phyloP scores from a whole-genome alignment of 495 filamentous ascomycete genomes.

The Neurospora sp. region DNA sequence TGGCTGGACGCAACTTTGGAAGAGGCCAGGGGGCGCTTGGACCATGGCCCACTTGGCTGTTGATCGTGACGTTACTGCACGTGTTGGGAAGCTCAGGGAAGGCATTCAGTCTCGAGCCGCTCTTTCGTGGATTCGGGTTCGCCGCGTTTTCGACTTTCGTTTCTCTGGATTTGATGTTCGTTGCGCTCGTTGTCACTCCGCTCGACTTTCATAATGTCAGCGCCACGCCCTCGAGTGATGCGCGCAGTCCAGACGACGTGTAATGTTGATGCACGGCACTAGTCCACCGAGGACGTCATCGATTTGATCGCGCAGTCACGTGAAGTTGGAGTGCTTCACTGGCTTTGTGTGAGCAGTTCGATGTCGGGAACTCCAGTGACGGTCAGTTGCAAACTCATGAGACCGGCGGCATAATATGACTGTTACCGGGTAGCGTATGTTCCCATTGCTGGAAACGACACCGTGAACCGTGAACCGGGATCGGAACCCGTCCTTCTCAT shows the following conservation, averaged over 20 bases:
- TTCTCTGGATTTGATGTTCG: background rate
- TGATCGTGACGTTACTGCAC: background rate
- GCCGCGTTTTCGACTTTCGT: background rate
- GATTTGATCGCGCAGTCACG: background rate
- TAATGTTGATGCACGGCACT: background rate
- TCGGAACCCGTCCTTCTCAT: background rate
- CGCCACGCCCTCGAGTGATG: background rate
- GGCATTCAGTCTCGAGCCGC: background rate
- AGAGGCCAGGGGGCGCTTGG: background rate
- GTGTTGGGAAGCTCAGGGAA: background rate
- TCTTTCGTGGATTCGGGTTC: background rate
- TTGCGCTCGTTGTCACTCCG: background rate
- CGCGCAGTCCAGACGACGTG: background rate
- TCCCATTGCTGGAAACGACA: background rate
- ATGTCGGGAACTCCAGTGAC: background rate
- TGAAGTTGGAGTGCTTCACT: background rate
- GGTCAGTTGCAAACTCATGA: background rate
- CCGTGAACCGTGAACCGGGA: background rate
- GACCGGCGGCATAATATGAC: background rate
- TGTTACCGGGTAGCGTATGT: background rate
- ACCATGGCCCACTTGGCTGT: background rate
- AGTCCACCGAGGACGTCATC: background rate
- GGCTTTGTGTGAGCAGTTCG: background rate
- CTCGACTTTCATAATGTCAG: background rate
- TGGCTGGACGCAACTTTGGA: background rate